These are phyloP conservation scores for Lachancea quebecensis DNA, from an alignment of 805 yeast genomes.

Conservation along the genomic window DNA sequence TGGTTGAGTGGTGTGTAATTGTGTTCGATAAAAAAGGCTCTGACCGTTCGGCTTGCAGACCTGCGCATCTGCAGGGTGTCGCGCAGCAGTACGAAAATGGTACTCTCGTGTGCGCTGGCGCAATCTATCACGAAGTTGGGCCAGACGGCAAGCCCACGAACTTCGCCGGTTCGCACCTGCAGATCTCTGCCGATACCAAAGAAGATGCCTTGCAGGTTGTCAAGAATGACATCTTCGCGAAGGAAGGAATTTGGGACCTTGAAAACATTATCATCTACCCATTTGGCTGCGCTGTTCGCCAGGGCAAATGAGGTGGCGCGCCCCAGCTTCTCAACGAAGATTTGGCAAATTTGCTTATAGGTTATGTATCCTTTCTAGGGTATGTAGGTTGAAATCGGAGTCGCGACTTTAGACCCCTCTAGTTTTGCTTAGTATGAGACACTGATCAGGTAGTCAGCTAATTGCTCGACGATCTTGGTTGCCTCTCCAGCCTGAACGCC, in stretches of 20 bases:
- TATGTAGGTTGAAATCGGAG: background rate
- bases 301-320: conserved; percentile 26
- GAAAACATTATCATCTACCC: conserved; percentile 56
- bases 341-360: no score
- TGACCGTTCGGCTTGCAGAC: conserved; percentile 47
- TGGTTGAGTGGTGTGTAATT: conserved; percentile 62
- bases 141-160: conserved; percentile 36
- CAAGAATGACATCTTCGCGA: conserved; percentile 55
- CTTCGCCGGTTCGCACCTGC: conserved; percentile 65
- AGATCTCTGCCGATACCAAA: conserved; percentile 54
- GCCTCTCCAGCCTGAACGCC: conserved; percentile 94
- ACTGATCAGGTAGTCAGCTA: conserved; percentile 89
- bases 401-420: background rate
- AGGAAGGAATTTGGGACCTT: conserved; percentile 71
- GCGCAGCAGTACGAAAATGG: conserved; percentile 39
- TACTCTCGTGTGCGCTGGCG: conserved; percentile 43
- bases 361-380: background rate
- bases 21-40: conserved; percentile 63
- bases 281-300: conserved; percentile 40
- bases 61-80: conserved; percentile 45
- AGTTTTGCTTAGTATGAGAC: conserved; percentile 56
- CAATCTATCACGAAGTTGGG: conserved; percentile 42
- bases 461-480: conserved; percentile 85
- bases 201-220: conserved; percentile 61
- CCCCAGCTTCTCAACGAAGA: no score